Evolutionary conservation across 768 basidiomycete genomes (phyloP).

Genomic region (Neoboletus brunneissimus): DNA sequence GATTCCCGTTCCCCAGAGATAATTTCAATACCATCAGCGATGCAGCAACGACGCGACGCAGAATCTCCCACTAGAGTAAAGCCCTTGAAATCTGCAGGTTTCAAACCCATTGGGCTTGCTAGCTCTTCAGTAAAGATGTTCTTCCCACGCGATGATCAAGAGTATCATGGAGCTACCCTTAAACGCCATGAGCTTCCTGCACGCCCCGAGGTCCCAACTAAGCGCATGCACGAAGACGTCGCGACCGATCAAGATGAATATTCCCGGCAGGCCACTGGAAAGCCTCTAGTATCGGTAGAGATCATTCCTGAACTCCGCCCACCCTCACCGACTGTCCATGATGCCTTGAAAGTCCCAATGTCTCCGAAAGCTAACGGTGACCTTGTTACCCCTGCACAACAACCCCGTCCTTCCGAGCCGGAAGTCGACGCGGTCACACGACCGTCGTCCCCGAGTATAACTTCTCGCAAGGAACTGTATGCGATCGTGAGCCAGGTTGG

Average conservation of each 20-base stretch:
- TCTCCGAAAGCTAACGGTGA: conserved; percentile 28
- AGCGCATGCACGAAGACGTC: conserved; percentile 27
- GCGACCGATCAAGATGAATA: conserved; percentile 21
- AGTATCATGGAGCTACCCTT: conserved; percentile 34
- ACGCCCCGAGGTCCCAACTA: conserved; percentile 27
- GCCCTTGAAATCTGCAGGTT: conserved; percentile 45
- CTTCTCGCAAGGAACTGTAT: conserved; percentile 60
- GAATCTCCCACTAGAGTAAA: conserved; percentile 21
- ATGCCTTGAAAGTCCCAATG: conserved; percentile 18
- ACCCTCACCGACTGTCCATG: conserved; percentile 18
- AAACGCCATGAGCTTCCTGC: conserved; percentile 15
- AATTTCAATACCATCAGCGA: conserved; percentile 4
- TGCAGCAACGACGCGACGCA: conserved; percentile 16
- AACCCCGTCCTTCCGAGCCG: conserved; percentile 19
- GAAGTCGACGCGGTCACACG: conserved; percentile 27
- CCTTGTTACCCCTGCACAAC: conserved; percentile 19
- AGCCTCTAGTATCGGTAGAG: conserved; percentile 6
- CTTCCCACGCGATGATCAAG: conserved; percentile 80
- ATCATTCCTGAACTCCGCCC: conserved; percentile 12
- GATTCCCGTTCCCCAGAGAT: conserved; percentile 16
- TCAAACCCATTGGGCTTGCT: conserved; percentile 62
- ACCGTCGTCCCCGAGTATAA: conserved; percentile 26
- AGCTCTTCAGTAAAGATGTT: conserved; percentile 65
- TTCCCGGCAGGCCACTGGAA: conserved; percentile 3
- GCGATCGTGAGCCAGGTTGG: conserved; percentile 91